phyloP scores from a whole-genome alignment of 257 asterid genomes.

The Striga asiatica region DNA sequence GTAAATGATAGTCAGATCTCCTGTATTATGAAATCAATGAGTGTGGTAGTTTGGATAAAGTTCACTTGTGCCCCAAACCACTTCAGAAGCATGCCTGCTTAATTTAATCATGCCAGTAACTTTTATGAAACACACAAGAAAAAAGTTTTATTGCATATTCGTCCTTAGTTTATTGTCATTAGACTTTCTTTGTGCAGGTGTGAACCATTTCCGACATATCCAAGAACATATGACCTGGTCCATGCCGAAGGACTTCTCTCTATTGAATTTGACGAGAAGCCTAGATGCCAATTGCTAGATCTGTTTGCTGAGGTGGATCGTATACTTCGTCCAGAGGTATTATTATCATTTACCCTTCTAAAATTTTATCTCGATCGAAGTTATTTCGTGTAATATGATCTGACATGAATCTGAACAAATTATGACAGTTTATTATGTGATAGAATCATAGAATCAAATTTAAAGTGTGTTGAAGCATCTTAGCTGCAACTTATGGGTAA shows the following conservation, averaged over 20 bases:
- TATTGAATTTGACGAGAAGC: slow-evolving; percentile 67
- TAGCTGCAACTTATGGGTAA: too few species aligned
- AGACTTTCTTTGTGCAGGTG: slow-evolving; percentile 83
- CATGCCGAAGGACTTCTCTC: slow-evolving; percentile 87
- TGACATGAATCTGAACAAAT: slow-evolving; percentile 9
- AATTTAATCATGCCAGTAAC: too few species aligned
- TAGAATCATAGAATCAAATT: too few species aligned
- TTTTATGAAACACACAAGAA: too few species aligned
- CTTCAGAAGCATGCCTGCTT: not conserved
- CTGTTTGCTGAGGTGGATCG: slow-evolving; percentile 85
- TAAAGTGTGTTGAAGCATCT: too few species aligned
- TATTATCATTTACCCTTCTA: not conserved
- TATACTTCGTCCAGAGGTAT: slow-evolving; percentile 97
- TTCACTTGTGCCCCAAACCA: not conserved
- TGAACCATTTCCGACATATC: slow-evolving; percentile 92
- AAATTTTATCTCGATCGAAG: not conserved
- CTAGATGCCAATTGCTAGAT: slow-evolving; percentile 68
- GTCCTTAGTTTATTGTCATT: too few species aligned
- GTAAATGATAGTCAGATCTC: too few species aligned
- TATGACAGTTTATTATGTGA: too few species aligned
- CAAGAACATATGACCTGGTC: slow-evolving; percentile 94
- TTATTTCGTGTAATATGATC: not conserved
- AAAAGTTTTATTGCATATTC: too few species aligned
- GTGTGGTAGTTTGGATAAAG: not conserved
- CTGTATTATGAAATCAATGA: not conserved